A percentile compares a stretch with the other conserved stretches of the same genome.
These are phyloP conservation scores for Lipomyces yamadae DNA, from an alignment of 805 yeast species.

Conservation along the genomic window DNA sequence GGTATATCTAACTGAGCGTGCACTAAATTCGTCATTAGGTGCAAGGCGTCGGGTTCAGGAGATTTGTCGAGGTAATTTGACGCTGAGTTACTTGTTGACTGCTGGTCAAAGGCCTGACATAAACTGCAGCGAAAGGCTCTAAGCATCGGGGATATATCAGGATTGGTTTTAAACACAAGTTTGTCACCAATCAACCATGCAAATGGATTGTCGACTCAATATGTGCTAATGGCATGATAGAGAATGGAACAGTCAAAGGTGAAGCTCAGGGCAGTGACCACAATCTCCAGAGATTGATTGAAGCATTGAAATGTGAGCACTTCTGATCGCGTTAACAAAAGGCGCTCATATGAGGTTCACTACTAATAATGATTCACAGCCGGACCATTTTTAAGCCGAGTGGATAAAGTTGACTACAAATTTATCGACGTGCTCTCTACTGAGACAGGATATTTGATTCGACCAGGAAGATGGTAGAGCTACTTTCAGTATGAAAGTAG, in stretches of 20 bases:
- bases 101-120: too few species aligned
- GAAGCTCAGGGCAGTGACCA: constrained; percentile 25
- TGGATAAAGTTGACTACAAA: constrained; percentile 20
- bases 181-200: not conserved
- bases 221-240: constrained; percentile 6
- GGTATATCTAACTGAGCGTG: not conserved
- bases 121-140: constrained; percentile 13
- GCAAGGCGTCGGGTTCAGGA: constrained; percentile 28
- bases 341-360: not conserved
- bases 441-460: constrained; percentile 17
- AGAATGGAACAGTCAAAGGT: constrained; percentile 25
- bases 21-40: constrained; percentile 13
- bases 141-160: constrained; percentile 16
- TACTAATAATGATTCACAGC: constrained; percentile 5
- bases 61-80: constrained; percentile 22
- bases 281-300: constrained; percentile 10
- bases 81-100: not conserved
- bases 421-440: not conserved
- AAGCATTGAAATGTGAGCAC: constrained; percentile 16
- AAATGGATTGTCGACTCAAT: not conserved
- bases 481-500: too few species aligned
- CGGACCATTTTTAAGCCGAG: constrained; percentile 15
- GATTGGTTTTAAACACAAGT: constrained; percentile 28
- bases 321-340: not conserved
- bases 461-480: constrained; percentile 6